phyloP scores from a whole-genome alignment of 1,284 basidiomycete species.

The Ganoderma sinense region DNA sequence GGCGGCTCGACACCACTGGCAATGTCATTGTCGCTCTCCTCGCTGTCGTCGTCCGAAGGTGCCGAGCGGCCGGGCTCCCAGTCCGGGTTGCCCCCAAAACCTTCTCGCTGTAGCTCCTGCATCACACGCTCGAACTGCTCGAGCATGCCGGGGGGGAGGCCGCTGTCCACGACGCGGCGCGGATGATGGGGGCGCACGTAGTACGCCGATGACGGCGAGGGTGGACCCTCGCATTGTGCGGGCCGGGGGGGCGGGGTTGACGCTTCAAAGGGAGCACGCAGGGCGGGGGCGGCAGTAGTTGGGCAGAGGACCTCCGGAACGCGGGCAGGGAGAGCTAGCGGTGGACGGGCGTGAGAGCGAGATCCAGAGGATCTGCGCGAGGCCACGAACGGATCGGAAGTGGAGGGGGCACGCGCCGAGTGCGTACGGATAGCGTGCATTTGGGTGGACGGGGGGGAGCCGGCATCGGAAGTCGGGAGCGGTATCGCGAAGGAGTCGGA shows the following conservation, averaged over 20 bases:
- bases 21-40: background rate
- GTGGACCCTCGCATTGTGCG: conserved; percentile 18
- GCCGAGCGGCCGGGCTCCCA: background rate
- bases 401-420: background rate
- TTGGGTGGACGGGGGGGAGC: conserved; percentile 5
- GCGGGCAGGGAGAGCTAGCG: conserved; percentile 11
- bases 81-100: conserved; percentile 16
- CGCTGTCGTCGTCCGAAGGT: background rate
- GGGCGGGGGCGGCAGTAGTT: conserved; percentile 6
- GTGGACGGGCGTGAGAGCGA: conserved; percentile 13
- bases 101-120: conserved; percentile 26
- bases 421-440: background rate
- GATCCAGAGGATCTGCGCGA: conserved; percentile 22
- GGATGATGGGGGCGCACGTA: conserved; percentile 19
- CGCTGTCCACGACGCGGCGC: conserved; percentile 23
- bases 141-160: conserved; percentile 27
- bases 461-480: conserved; percentile 12
- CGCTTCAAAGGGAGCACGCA: background rate
- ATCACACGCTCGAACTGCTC: conserved; percentile 31
- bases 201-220: conserved; percentile 12
- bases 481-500: conserved; percentile 10
- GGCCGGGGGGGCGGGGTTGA: conserved; percentile 8
- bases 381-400: conserved; percentile 14
- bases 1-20: background rate
- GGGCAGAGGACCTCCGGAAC: conserved; percentile 15